phyloP scores from a whole-genome alignment of 352 stramenopile species.

The Hyaloperonospora arabidopsidis region DNA sequence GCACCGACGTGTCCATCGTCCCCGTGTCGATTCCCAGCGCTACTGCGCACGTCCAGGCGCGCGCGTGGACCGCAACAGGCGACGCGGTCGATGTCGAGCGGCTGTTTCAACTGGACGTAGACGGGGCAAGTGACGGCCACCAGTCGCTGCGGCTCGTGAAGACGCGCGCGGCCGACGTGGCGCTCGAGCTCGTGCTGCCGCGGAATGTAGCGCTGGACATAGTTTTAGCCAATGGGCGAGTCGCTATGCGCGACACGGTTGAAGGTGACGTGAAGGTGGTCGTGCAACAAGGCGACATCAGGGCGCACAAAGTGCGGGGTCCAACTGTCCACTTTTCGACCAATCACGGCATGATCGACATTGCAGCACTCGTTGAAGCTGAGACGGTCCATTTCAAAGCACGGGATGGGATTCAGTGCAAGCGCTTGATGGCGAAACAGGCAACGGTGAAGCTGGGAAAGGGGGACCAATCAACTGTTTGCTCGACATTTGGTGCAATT shows the following conservation, averaged over 20 bases:
- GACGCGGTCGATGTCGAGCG: background rate
- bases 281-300: constrained; percentile 48
- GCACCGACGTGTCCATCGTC: constrained; percentile 31
- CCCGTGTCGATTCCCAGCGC: constrained; percentile 44
- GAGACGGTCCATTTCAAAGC: constrained; percentile 40
- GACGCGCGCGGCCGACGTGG: constrained; percentile 4
- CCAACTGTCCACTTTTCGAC: constrained; percentile 51
- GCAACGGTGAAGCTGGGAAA: constrained; percentile 55
- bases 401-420: constrained; percentile 39
- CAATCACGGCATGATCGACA: constrained; percentile 42
- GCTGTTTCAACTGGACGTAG: background rate
- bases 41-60: constrained; percentile 26
- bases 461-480: constrained; percentile 5
- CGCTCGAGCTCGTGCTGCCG: constrained; percentile 35
- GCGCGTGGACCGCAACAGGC: constrained; percentile 13
- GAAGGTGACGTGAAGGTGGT: constrained; percentile 67
- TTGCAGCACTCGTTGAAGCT: constrained; percentile 49
- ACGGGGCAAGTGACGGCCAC: constrained; percentile 6
- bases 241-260: constrained; percentile 52
- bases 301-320: constrained; percentile 57
- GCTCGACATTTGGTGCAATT: constrained; percentile 61
- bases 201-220: constrained; percentile 42
- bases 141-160: constrained; percentile 29
- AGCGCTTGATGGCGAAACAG: constrained; percentile 51
- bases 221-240: constrained; percentile 35